Conservation (phyloP, 768 basidiomycete genomes). For the Neoboletus brunneissimus region DNA sequence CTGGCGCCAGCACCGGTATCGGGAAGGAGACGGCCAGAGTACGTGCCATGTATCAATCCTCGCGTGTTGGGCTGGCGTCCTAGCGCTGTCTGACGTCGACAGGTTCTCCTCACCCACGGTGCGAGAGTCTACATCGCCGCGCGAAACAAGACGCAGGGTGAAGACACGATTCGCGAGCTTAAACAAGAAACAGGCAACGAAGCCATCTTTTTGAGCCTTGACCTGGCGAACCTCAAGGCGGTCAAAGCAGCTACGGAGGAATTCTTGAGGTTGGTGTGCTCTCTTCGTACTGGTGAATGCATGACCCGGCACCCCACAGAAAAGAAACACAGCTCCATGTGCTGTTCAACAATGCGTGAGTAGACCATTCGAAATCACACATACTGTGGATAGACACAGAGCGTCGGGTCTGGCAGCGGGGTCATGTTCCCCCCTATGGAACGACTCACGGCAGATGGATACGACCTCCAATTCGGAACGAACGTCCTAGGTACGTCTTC, state of each 20-base stretch:
- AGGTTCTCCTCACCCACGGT: constrained; percentile 30
- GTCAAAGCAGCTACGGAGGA: constrained; percentile 36
- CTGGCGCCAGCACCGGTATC: constrained; percentile 34
- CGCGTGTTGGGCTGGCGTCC: neutral
- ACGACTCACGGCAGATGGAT: constrained; percentile 44
- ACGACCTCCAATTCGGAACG: constrained; percentile 56
- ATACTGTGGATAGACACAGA: neutral
- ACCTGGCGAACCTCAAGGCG: constrained; percentile 35
- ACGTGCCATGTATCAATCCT: neutral
- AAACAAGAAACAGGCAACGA: constrained; percentile 32
- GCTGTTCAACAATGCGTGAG: constrained; percentile 52
- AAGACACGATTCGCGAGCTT: constrained; percentile 32
- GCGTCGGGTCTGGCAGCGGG: constrained; percentile 35
- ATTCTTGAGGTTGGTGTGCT: constrained; percentile 23
- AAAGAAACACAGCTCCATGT: constrained; percentile 46
- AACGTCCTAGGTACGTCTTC: constrained; percentile 46
- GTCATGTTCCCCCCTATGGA: constrained; percentile 44
- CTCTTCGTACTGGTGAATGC: neutral
- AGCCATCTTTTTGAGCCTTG: constrained; percentile 35
- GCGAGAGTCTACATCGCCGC: constrained; percentile 39
- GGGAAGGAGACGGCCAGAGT: constrained; percentile 28
- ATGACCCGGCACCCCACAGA: constrained; percentile 17
- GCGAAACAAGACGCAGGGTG: constrained; percentile 23
- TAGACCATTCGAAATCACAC: neutral
- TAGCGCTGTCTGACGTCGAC: neutral